phyloP scores from a whole-genome alignment of 345 rosid genomes.

The Rhodamnia rubescens region DNA sequence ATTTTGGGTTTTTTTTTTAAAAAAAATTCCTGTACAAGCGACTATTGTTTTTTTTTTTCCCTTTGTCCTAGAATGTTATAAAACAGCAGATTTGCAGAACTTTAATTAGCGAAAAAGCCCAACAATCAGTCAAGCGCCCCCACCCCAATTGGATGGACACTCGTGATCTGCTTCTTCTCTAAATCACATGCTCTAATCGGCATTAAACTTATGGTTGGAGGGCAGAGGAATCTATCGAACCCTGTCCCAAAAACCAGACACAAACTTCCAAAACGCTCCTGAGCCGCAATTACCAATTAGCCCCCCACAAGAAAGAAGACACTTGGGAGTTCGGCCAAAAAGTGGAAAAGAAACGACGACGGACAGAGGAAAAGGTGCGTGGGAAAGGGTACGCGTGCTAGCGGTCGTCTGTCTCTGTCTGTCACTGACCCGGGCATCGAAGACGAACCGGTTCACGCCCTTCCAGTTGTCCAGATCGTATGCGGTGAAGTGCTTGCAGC shows the following conservation, averaged over 20 bases:
- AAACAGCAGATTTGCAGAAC: background rate
- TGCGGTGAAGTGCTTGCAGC: slow-evolving; percentile 89
- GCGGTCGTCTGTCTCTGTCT: background rate
- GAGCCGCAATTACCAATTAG: background rate
- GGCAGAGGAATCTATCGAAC: slow-evolving; percentile 5
- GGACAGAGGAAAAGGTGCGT: background rate
- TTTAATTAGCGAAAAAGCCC: background rate
- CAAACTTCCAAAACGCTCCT: background rate
- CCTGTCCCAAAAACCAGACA: background rate
- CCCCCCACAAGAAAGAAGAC: background rate
- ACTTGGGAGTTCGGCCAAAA: background rate
- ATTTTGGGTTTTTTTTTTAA: too few relatives aligned
- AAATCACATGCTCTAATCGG: background rate
- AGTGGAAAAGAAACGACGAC: background rate
- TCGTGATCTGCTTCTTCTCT: background rate
- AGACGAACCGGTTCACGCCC: slow-evolving; percentile 53
- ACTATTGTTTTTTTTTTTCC: too few relatives aligned
- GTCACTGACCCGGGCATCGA: slow-evolving; percentile 45
- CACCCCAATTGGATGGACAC: background rate
- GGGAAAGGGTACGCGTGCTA: background rate
- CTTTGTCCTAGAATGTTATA: background rate
- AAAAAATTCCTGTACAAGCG: background rate
- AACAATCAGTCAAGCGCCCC: accelerated
- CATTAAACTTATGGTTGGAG: background rate
- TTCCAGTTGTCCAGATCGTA: slow-evolving; percentile 89